Percentiles rank a stretch among this genome's conserved stretches.
phyloP scores from a whole-genome alignment of 768 basidiomycete genomes.

The Tricholoma terreum region DNA sequence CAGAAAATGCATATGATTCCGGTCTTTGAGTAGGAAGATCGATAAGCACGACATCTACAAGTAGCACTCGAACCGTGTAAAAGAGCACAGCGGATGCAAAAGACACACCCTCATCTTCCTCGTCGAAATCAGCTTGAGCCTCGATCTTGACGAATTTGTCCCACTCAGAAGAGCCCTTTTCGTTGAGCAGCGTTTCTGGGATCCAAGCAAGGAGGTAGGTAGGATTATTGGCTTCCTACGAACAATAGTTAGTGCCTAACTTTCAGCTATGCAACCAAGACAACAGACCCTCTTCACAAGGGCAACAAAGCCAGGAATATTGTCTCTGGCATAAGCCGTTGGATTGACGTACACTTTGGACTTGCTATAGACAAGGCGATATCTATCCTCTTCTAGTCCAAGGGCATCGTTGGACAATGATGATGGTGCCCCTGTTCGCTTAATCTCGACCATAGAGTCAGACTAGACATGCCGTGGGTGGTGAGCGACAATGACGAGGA shows the following conservation, averaged over 20 bases:
- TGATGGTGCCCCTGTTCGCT: conserved; percentile 34
- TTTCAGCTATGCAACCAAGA: conserved; percentile 2
- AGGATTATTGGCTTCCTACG: conserved; percentile 71
- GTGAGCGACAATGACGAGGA: neutral
- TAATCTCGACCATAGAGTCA: conserved; percentile 78
- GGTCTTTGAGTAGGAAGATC: conserved; percentile 80
- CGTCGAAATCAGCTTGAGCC: conserved; percentile 52
- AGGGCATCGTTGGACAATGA: conserved; percentile 9
- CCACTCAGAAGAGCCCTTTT: conserved; percentile 81
- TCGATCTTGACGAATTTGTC: conserved; percentile 89
- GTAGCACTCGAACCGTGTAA: neutral
- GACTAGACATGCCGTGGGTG: conserved; percentile 27
- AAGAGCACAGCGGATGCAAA: conserved; percentile 2
- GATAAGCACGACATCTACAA: conserved; percentile 76
- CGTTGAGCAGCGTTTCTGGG: conserved; percentile 79
- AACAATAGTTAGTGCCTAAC: conserved; percentile 5
- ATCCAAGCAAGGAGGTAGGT: conserved; percentile 90
- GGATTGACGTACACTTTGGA: conserved; percentile 96
- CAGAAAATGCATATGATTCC: conserved; percentile 95
- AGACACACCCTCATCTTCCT: conserved; percentile 70
- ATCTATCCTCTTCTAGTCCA: conserved; percentile 53
- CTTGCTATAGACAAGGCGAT: conserved; percentile 82
- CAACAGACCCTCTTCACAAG: conserved; percentile 80
- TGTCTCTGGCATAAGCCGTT: conserved; percentile 86
- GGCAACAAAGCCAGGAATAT: conserved; percentile 90